phyloP scores from a whole-genome alignment of 306 rosid species.

The Quercus rubra region DNA sequence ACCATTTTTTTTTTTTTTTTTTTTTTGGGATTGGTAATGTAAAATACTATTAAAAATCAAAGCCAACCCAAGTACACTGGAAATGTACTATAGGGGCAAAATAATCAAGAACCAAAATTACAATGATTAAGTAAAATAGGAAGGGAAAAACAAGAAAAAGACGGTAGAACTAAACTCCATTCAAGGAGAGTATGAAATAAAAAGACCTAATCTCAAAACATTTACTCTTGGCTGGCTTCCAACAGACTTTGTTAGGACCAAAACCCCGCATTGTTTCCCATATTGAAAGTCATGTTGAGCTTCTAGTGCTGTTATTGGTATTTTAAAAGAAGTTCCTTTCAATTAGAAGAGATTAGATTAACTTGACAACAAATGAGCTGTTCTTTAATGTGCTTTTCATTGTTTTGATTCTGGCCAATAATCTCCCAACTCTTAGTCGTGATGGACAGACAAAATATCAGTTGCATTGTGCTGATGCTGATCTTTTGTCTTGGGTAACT shows the following conservation, averaged over 20 bases:
- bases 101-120: no score
- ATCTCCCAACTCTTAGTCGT: neutral
- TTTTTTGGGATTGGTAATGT: no score
- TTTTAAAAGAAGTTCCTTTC: conserved; percentile 8
- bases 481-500: neutral
- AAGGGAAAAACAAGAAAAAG: no score
- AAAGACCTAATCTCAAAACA: no score
- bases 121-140: no score
- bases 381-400: neutral
- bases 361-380: neutral
- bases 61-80: no score
- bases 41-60: neutral
- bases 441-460: neutral
- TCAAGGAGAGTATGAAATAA: no score
- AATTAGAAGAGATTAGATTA: conserved; percentile 1
- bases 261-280: neutral
- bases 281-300: conserved; percentile 3
- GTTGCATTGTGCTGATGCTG: neutral
- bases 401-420: neutral
- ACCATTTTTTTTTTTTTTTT: neutral
- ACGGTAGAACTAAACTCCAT: neutral
- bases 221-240: no score
- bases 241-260: no score
- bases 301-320: neutral
- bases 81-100: no score